Percentiles rank a stretch among this genome's conserved stretches.
Evolutionary conservation across 441 rosid species (phyloP).

Genomic region (Omphalea diandra): DNA sequence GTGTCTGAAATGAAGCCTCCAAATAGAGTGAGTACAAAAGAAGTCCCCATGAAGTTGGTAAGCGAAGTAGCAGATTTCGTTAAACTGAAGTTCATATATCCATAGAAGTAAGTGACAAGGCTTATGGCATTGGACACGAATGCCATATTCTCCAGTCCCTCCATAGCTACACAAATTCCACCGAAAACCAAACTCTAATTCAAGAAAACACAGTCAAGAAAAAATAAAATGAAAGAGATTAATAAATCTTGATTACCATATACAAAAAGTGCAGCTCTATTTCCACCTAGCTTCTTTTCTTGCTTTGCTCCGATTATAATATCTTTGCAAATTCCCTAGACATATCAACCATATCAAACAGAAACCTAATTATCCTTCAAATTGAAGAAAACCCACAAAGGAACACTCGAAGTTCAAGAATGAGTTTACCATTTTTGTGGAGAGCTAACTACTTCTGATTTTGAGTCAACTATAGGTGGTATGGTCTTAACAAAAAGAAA

Average conservation of each 20-base stretch:
- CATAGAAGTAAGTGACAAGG: conserved; percentile 51
- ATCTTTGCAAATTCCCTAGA: conserved; percentile 31
- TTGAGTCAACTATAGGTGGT: too few species aligned
- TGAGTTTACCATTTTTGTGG: not conserved
- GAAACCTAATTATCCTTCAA: too few species aligned
- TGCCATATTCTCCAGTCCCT: conserved; percentile 63
- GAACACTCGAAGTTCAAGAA: not conserved
- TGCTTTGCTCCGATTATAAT: conserved; percentile 24
- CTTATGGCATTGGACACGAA: conserved; percentile 47
- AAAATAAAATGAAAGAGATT: not conserved
- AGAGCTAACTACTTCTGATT: not conserved
- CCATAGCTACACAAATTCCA: conserved; percentile 37
- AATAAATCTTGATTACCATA: conserved; percentile 31
- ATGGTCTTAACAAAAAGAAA: too few species aligned
- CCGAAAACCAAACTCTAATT: not conserved
- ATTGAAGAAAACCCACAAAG: too few species aligned
- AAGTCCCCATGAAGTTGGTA: conserved; percentile 59
- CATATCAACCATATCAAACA: not conserved
- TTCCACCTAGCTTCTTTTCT: conserved; percentile 40
- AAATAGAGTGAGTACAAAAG: conserved; percentile 51
- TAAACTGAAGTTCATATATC: conserved; percentile 65
- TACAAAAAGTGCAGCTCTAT: conserved; percentile 47
- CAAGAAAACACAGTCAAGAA: not conserved
- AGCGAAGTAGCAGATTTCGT: conserved; percentile 59
- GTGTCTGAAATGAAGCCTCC: conserved; percentile 73